These are phyloP conservation scores for Chlorophyllum brunneum DNA, from an alignment of 768 basidiomycete genomes.

Conservation along the genomic window DNA sequence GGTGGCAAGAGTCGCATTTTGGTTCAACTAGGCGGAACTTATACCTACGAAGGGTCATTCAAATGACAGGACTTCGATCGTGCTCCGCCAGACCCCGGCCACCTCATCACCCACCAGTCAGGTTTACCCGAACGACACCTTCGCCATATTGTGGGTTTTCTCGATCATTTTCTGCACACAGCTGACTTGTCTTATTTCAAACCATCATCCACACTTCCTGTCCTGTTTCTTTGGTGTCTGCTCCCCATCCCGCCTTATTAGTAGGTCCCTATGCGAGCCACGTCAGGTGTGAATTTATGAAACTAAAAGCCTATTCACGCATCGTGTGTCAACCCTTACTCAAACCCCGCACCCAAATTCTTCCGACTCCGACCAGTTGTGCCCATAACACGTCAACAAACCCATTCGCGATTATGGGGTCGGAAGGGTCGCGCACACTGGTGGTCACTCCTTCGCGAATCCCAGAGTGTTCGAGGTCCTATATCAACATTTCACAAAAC, in stretches of 20 bases:
- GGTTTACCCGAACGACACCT: conserved; percentile 10
- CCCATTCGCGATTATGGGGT: background rate
- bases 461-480: conserved; percentile 9
- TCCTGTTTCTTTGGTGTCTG: background rate
- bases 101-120: conserved; percentile 24
- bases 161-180: background rate
- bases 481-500: conserved; percentile 24
- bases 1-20: conserved; percentile 41
- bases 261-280: background rate
- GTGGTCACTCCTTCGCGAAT: background rate
- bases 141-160: background rate
- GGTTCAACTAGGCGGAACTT: conserved; percentile 55
- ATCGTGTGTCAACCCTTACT: conserved; percentile 1
- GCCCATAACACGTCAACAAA: background rate
- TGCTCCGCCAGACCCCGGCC: conserved; percentile 34
- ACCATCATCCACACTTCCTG: background rate
- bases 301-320: conserved; percentile 6
- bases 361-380: background rate
- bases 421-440: background rate
- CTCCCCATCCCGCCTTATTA: background rate
- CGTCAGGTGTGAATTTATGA: background rate
- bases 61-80: conserved; percentile 50
- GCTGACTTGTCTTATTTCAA: background rate
- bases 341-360: background rate
- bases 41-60: conserved; percentile 41